A percentile compares a stretch with the other conserved stretches of the same genome.
These are phyloP conservation scores for Aspergillus texensis DNA, from an alignment of 2,329 filamentous ascomycete genomes.

Conservation along the genomic window DNA sequence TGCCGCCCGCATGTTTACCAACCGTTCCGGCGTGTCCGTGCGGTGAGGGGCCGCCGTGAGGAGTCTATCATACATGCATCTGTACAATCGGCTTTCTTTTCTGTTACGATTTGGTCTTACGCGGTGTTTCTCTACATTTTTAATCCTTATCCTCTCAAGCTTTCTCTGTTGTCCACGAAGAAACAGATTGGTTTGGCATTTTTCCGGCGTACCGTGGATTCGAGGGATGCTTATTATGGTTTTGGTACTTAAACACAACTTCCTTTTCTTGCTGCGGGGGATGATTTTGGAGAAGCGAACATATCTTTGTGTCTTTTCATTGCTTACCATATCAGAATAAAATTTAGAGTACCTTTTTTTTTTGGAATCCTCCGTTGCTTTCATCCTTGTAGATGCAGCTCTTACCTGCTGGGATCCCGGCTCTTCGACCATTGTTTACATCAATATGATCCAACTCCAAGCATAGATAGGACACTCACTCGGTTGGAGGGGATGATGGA, in stretches of 20 bases:
- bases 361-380: not conserved
- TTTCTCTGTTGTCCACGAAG: conserved; percentile 20
- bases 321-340: not conserved
- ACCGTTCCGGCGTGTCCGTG: conserved; percentile 52
- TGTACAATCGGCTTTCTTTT: conserved; percentile 1
- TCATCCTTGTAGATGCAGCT: not conserved
- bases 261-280: conserved; percentile 10
- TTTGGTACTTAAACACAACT: conserved; percentile 10
- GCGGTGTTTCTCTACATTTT: conserved; percentile 7
- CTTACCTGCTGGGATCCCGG: not conserved
- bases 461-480: not conserved
- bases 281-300: conserved; percentile 8
- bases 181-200: conserved; percentile 27
- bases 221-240: conserved; percentile 16
- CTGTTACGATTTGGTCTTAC: conserved; percentile 7
- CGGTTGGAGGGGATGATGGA: not conserved
- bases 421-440: not conserved
- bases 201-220: conserved; percentile 28
- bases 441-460: not conserved
- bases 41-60: conserved; percentile 30
- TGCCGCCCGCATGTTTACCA: conserved; percentile 94
- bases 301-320: conserved; percentile 1
- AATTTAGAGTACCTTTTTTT: not conserved
- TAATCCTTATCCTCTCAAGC: conserved; percentile 7
- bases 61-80: not conserved